A percentile compares a stretch with the other conserved stretches of the same genome.
phyloP scores from a whole-genome alignment of 805 yeast species.

The Teunomyces aglyptinius region DNA sequence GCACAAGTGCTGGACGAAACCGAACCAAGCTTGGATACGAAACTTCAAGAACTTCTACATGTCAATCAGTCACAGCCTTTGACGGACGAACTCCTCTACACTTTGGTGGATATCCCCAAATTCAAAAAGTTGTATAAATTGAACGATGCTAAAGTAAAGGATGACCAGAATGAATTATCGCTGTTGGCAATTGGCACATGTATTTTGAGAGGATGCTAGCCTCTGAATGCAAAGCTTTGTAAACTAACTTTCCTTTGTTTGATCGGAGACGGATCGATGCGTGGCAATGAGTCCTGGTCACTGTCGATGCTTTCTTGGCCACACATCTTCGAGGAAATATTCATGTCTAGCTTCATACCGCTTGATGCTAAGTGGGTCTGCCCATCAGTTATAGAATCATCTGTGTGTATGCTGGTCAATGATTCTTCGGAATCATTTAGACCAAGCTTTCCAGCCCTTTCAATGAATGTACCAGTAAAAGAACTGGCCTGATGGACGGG shows the following conservation, averaged over 20 bases:
- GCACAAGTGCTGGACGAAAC: slow-evolving; percentile 21
- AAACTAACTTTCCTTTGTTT: slow-evolving; percentile 5
- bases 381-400: not conserved
- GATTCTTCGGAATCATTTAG: slow-evolving; percentile 1
- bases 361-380: not conserved
- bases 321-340: not conserved
- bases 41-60: not conserved
- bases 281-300: slow-evolving; percentile 1
- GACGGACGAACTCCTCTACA: slow-evolving; percentile 3
- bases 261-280: not conserved
- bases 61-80: not conserved
- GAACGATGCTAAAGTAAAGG: slow-evolving; percentile 24
- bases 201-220: slow-evolving; percentile 44
- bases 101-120: slow-evolving; percentile 23
- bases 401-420: not conserved
- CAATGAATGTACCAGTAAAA: not conserved
- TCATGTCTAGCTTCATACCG: not conserved
- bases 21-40: not conserved
- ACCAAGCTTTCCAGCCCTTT: not conserved
- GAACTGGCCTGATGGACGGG: not conserved
- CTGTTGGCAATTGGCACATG: slow-evolving; percentile 48
- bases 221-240: slow-evolving; percentile 18
- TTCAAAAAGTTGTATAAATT: slow-evolving; percentile 38
- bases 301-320: not conserved
- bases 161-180: slow-evolving; percentile 29